These are phyloP conservation scores for Boletus rubropictus DNA, from an alignment of 768 basidiomycete species.

Conservation along the genomic window DNA sequence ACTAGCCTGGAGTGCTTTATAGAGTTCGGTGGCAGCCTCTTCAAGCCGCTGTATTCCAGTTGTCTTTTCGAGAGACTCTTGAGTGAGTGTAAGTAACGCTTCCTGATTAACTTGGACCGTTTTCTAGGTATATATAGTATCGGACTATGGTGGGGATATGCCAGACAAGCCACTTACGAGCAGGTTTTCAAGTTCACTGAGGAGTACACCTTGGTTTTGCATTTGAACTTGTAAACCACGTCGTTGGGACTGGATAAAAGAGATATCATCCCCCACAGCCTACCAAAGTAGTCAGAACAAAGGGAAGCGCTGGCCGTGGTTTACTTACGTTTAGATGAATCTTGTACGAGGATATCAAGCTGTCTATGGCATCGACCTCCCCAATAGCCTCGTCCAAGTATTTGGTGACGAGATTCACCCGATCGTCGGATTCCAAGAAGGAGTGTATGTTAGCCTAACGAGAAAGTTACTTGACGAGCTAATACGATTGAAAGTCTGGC, in stretches of 20 bases:
- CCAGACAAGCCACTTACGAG: conserved; percentile 45
- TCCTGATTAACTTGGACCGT: conserved; percentile 89
- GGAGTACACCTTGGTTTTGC: conserved; percentile 83
- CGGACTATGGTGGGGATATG: neutral
- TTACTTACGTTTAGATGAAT: conserved; percentile 85
- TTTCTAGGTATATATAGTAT: conserved; percentile 46
- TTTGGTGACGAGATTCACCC: conserved; percentile 78
- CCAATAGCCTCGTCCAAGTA: conserved; percentile 83
- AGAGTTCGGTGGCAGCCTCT: conserved; percentile 78
- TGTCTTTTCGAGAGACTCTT: conserved; percentile 83
- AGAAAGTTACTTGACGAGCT: neutral
- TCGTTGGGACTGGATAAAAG: conserved; percentile 93
- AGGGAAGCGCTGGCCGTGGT: neutral
- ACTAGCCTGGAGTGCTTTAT: conserved; percentile 89
- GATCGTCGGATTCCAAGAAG: conserved; percentile 93
- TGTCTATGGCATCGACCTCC: conserved; percentile 88
- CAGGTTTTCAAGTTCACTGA: conserved; percentile 82
- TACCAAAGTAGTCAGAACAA: conserved; percentile 31
- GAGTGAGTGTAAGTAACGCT: conserved; percentile 68
- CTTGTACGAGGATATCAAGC: conserved; percentile 86
- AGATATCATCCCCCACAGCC: conserved; percentile 94
- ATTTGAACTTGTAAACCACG: conserved; percentile 96
- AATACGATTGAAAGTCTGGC: neutral
- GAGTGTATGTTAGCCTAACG: conserved; percentile 88
- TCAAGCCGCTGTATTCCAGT: conserved; percentile 75